Evolutionary conservation across 305 asterid genomes (phyloP).

Genomic region (Solanum hybrid): DNA sequence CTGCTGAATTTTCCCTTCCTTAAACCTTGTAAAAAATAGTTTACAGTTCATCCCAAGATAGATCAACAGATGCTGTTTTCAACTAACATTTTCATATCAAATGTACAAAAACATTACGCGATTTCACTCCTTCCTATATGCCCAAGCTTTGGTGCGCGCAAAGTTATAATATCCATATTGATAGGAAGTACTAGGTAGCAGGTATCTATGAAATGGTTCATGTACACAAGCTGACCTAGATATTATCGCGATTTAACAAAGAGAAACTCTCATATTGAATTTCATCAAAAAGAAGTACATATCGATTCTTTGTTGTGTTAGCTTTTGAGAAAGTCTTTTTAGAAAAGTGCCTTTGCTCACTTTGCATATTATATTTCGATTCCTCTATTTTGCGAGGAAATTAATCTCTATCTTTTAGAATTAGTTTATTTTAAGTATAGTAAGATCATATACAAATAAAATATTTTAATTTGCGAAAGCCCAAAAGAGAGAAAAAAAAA

Average conservation of each 20-base stretch:
- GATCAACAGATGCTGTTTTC: not conserved
- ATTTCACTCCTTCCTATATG: not conserved
- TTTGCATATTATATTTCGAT: not conserved
- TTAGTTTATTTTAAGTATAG: not conserved
- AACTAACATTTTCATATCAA: not conserved
- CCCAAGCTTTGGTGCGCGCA: not conserved
- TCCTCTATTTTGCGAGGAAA: not conserved
- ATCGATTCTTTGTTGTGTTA: not conserved
- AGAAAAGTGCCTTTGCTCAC: not conserved
- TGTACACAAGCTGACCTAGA: not conserved
- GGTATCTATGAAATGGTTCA: not conserved
- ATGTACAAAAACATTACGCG: not conserved
- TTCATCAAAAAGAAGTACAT: not conserved
- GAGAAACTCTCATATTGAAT: not conserved
- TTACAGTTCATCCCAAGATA: not conserved
- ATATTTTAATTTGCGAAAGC: not conserved
- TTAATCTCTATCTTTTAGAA: not conserved
- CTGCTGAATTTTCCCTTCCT: not conserved
- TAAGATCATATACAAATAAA: not conserved
- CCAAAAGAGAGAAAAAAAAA: not conserved
- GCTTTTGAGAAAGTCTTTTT: not conserved
- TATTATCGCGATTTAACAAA: not conserved
- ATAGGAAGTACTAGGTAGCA: too few relatives aligned
- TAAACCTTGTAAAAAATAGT: not conserved
- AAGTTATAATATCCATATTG: not conserved